Base-by-base conservation (phyloP, 2,329 filamentous ascomycete genomes). In the Coniosporium tulheliwenetii region DNA sequence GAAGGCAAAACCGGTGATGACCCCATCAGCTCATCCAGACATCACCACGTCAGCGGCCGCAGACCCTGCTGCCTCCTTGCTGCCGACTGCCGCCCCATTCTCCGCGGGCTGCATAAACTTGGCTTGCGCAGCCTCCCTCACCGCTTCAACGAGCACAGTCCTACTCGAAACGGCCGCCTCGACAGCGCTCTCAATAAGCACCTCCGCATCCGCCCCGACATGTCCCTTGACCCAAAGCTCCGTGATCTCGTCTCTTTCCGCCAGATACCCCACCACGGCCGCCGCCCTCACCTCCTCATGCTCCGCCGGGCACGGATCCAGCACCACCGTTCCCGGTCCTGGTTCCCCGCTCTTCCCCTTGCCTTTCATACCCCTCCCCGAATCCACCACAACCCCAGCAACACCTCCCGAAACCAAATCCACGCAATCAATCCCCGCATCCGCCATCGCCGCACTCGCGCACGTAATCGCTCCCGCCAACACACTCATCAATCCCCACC, bases 151-250 rank as follows among this genome's bases (percentile, higher is more conserved):
- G 39, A 81, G 62, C 34, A 81, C 76, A 2, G 67, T 61, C 44
- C 78, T 64, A 30, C 71, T 67, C 34, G 74, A 70, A 13, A 69
- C 58, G 36, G 78, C 76, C 30, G 77, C 75, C 52, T 74, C 70
- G 29, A 79, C 74, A 39, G 78, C 77, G 44, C 69, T 70, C 50
- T 81, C 75, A 30, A 79, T 65, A 39, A 82, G 57, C 13, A 65
- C 58, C 43, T 78, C 73, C 36, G 62, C 62, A 41, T 56, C 59
- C 40, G 51, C 52, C 39, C 61, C 66, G 47, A 57, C 60, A 54
- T 79, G 70, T 13, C 91, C 89, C 63, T 87, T 95, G 54, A 93
- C 75, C 91, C 91, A 98, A 13, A 96, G 61, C 55, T 94, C 87
- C 8, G 89, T 95, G 39, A 96, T 77, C 60, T 98, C 91, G 50